These are phyloP conservation scores for Ogataea hybrid DNA, from an alignment of 1,139 yeast species.

Conservation along the genomic window DNA sequence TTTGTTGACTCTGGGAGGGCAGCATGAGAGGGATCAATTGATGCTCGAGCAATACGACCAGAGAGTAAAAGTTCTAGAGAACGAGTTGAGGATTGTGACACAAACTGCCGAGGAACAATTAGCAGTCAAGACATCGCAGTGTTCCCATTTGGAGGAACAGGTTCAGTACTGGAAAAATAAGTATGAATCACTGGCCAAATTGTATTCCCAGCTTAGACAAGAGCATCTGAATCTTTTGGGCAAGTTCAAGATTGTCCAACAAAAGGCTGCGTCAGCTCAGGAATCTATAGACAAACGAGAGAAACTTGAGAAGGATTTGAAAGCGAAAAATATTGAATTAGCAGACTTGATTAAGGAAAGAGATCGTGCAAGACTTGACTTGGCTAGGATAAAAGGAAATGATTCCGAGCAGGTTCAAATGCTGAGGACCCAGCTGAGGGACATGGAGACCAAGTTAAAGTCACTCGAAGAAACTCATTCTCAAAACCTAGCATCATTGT, in stretches of 20 bases:
- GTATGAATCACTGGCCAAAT: constrained; percentile 85
- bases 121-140: constrained; percentile 74
- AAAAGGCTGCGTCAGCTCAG: constrained; percentile 89
- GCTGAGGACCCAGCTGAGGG: too few species aligned
- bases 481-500: too few species aligned
- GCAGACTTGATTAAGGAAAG: constrained; percentile 90
- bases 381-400: constrained; percentile 68
- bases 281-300: constrained; percentile 87
- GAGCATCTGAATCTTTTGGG: constrained; percentile 82
- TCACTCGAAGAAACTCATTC: too few species aligned
- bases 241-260: constrained; percentile 80
- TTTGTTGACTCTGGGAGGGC: constrained; percentile 69
- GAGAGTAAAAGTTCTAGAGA: constrained; percentile 79
- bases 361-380: constrained; percentile 81
- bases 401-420: constrained; percentile 50
- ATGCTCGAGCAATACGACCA: constrained; percentile 85
- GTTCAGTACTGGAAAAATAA: constrained; percentile 64
- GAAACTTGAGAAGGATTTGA: constrained; percentile 77
- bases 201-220: constrained; percentile 88
- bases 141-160: constrained; percentile 61
- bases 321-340: constrained; percentile 80
- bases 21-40: constrained; percentile 83
- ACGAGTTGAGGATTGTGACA: constrained; percentile 61
- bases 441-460: too few species aligned
- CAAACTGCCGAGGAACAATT: constrained; percentile 72